These are phyloP conservation scores for Tillandsia leiboldiana DNA, from an alignment of 176 grass and related monocot species.

Conservation along the genomic window DNA sequence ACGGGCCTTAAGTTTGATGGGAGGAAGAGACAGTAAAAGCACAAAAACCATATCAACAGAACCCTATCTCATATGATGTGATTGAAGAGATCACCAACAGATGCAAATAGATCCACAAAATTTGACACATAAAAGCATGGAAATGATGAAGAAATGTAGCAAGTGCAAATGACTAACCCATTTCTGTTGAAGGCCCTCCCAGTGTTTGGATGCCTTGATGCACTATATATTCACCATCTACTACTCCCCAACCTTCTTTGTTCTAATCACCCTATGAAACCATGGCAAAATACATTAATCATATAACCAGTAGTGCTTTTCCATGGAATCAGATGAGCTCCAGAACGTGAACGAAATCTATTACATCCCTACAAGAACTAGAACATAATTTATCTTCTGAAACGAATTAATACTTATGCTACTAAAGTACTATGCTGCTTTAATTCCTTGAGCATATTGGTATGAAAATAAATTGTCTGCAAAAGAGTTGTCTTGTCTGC, in stretches of 20 bases:
- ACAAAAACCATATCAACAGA: too few species aligned
- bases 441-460: too few species aligned
- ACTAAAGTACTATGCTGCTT: too few species aligned
- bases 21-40: too few species aligned
- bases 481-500: too few species aligned
- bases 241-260: constrained; percentile 59
- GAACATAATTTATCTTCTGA: too few species aligned
- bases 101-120: background rate
- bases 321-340: background rate
- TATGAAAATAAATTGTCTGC: too few species aligned
- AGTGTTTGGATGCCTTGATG: constrained; percentile 70
- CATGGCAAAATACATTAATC: constrained; percentile 12
- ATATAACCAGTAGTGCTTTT: constrained; percentile 6
- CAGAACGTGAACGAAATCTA: too few species aligned
- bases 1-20: too few species aligned
- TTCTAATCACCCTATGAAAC: constrained; percentile 62
- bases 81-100: background rate
- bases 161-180: constrained; percentile 34
- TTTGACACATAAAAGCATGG: background rate
- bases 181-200: constrained; percentile 40
- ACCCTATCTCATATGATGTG: too few species aligned
- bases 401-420: too few species aligned
- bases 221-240: constrained; percentile 77
- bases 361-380: too few species aligned
- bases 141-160: constrained; percentile 17